Evolutionary conservation across 2,329 filamentous ascomycete genomes (phyloP).

Genomic region (Diaporthe citriasiana): DNA sequence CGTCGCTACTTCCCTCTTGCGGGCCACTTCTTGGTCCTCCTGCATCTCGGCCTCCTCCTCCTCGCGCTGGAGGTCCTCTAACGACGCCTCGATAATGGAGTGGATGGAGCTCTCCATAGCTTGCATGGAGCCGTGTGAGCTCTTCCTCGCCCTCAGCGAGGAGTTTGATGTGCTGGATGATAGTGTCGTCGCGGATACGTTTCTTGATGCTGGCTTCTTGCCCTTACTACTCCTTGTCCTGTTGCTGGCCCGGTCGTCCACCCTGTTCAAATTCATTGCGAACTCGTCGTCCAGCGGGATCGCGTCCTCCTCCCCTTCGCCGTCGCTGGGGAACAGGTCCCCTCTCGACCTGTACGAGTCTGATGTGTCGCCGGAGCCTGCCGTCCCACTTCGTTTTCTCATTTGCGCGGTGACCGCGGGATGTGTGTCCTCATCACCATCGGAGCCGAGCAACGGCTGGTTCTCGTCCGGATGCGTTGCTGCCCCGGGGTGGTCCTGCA

Average conservation of each 20-base stretch:
- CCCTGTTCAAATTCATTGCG: constrained; percentile 82
- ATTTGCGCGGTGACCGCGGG: constrained; percentile 45
- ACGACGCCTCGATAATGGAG: constrained; percentile 57
- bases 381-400: constrained; percentile 82
- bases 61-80: constrained; percentile 63
- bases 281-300: constrained; percentile 95
- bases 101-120: constrained; percentile 55
- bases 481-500: constrained; percentile 85
- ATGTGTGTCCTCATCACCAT: constrained; percentile 65
- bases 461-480: constrained; percentile 65
- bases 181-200: constrained; percentile 72
- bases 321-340: constrained; percentile 91
- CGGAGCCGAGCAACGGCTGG: constrained; percentile 75
- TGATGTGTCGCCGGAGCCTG: constrained; percentile 83
- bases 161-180: constrained; percentile 55
- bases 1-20: constrained; percentile 66
- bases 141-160: constrained; percentile 47
- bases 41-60: constrained; percentile 65
- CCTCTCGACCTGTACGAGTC: constrained; percentile 90
- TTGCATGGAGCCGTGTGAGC: constrained; percentile 48
- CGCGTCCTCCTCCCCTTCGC: constrained; percentile 89
- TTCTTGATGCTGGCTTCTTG: constrained; percentile 67
- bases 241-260: constrained; percentile 80
- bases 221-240: constrained; percentile 73
- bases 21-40: constrained; percentile 67